Evolutionary conservation across 192 early-diverging fungal genomes (phyloP), one percentile per base, ranked within the genome.

Genomic region (Coemansia sp.): DNA sequence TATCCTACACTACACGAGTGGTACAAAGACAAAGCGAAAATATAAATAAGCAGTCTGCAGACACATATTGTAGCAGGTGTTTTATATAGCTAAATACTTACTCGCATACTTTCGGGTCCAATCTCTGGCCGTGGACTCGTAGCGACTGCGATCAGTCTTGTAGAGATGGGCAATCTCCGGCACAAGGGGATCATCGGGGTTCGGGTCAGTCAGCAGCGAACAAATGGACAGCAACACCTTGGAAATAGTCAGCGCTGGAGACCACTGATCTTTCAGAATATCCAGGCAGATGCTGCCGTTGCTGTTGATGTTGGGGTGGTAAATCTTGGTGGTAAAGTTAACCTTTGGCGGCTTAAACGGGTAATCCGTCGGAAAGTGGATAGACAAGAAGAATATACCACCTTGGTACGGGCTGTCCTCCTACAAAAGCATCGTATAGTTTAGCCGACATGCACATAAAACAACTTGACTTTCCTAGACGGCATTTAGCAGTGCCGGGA

Each of bases 281-380:
- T 98, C 97, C 79, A 98, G 82, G 71, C 95, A 98, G 75, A 98
- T 98, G 78, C 88, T 90, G 55, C 97, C 97, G 77, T 96, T 97
- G 81, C 87, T 89, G 85, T 98, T 97, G 82, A 98, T 97, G 85
- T 98, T 98, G 56, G 95, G 95, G 82, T 98, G 97, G 71, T 98
- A 98, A 68, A 98, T 96, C 66, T 89, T 85, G 54, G 95, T 98
- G 62, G 90, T 96, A 79, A 97, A 98, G 82, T 86, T 92, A 54
- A 98, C 90, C 89, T 97, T 97, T 81, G 95, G 95, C 58, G 95
- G 94, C 87, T 97, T 97, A 84, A 96, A 98, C 41, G 94, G 94
- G 68, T 96, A 97, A 75, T 97, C 96, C 48, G 94, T 96, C 14
- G 97, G 97, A 81, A 99, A 99, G 81, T 93, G 91, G 75, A 99